Base-by-base conservation (phyloP, 192 early-diverging fungal species). In the Entophlyctis luteolus region DNA sequence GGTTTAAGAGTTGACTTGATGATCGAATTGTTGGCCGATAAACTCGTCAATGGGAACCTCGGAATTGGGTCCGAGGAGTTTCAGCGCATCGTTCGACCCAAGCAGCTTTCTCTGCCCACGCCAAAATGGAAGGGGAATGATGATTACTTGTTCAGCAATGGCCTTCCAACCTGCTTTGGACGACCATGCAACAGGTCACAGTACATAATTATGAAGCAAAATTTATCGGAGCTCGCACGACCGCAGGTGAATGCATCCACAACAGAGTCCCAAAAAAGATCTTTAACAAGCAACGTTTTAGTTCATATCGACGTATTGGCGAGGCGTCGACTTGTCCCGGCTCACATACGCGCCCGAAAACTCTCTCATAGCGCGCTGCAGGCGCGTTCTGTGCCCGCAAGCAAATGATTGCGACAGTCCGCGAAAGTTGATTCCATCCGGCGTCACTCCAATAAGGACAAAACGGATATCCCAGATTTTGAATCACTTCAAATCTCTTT, bases 291-390 rank as follows among this genome's bases (percentile, higher is more conserved):
- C 10, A 18, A 4, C 50, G 31, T 35, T 33, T 6, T 28, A 47
- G 62, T 50, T 50, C 48, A 49, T 47, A 42, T 63, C 62, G 4
- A n/a, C 31, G 4, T 63, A 49, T 32, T 63, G 47, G 46, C 45
- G 28, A 6, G 20, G 29, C 25, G 62, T 63, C 27, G 62, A 63
- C 46, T 1, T 63, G 10, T 50, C 45, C 28, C 48, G 50, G 27
- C 25, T 63, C 28, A 37, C 62, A 31, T 63, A 60, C 31, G n/a
- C 27, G 1, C 59, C 59, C 18, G 1, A 16, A 29, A 16, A 14
- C 10, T 27, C 28, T 14, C 48, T 50, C 12, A 46, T 50, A 48
- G 35, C 25, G 5, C 27, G n/a, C n/a, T 63, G 47, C 25, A 28
- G 36, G 16, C 14, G 20, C n/a, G 10, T 36, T 63, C 20, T 50